Conservation (phyloP, 495 filamentous ascomycete species). For the Poronia punctata region DNA sequence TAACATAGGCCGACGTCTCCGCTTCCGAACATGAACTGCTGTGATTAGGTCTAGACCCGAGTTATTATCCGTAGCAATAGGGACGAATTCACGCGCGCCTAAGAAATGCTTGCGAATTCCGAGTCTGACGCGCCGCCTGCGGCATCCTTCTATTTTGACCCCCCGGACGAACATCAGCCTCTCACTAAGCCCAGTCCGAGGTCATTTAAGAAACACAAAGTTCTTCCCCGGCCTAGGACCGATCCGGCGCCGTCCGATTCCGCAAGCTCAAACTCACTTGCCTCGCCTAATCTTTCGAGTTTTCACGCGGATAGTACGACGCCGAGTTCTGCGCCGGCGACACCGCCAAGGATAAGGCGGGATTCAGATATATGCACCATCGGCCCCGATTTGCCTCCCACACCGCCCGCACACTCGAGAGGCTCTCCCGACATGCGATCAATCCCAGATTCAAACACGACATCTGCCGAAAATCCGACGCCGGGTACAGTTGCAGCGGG, state of each 20-base stretch:
- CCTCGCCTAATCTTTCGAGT: conserved; percentile 15
- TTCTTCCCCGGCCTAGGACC: conserved; percentile 43
- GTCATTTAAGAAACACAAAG: conserved; percentile 50
- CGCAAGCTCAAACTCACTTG: conserved; percentile 10
- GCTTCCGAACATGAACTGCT: conserved; percentile 6
- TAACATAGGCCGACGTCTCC: not conserved
- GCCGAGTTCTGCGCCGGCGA: conserved; percentile 14
- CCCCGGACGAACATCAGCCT: conserved; percentile 15
- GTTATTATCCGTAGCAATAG: not conserved
- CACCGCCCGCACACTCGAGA: conserved; percentile 48
- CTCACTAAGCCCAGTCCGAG: conserved; percentile 22
- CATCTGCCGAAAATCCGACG: conserved; percentile 25
- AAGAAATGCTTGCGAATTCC: conserved; percentile 20
- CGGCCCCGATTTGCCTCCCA: conserved; percentile 43
- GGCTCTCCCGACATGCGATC: conserved; percentile 40
- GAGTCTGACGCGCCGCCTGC: conserved; percentile 16
- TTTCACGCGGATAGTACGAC: conserved; percentile 18
- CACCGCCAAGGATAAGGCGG: conserved; percentile 25
- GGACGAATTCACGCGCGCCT: conserved; percentile 9
- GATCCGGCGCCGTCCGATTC: conserved; percentile 17
- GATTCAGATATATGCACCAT: conserved; percentile 14
- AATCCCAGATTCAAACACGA: conserved; percentile 26
- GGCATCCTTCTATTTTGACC: conserved; percentile 25
- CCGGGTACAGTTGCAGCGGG: conserved; percentile 15
- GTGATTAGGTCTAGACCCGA: conserved; percentile 8